These are phyloP conservation scores for Globisporangium ultimum DNA, from an alignment of 352 stramenopile genomes.

Conservation along the genomic window DNA sequence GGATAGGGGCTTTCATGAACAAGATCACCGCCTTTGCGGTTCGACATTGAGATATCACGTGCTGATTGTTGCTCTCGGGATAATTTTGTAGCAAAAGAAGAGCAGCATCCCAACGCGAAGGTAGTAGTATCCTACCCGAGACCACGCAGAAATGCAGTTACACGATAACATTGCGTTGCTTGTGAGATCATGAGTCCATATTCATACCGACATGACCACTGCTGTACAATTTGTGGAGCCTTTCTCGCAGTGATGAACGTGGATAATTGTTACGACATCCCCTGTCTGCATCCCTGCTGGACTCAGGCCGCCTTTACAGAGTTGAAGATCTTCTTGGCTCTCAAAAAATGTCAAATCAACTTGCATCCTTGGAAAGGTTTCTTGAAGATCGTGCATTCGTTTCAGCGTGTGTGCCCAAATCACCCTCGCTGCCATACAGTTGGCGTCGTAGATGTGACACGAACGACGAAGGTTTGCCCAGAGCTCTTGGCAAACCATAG, in stretches of 20 bases:
- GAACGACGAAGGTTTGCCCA: slow-evolving; percentile 10
- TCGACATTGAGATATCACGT: too few species aligned
- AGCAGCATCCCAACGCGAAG: slow-evolving; percentile 9
- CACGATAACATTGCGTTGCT: slow-evolving; percentile 22
- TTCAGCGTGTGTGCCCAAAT: neutral
- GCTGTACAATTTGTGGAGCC: too few species aligned
- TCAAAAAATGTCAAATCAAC: slow-evolving; percentile 12
- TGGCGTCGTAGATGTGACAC: neutral
- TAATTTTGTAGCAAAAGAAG: slow-evolving; percentile 6
- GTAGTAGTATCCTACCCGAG: slow-evolving; percentile 12
- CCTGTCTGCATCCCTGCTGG: slow-evolving; percentile 9
- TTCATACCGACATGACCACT: slow-evolving; percentile 46
- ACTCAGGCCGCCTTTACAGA: neutral
- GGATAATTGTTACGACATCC: too few species aligned
- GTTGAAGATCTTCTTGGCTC: slow-evolving; percentile 1
- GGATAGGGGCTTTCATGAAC: slow-evolving; percentile 38
- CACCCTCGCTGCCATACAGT: neutral
- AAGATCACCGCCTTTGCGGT: too few species aligned
- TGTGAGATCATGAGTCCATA: slow-evolving; percentile 20
- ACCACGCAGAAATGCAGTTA: slow-evolving; percentile 19
- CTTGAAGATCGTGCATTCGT: neutral
- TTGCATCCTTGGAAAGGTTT: neutral
- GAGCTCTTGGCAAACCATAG: slow-evolving; percentile 11
- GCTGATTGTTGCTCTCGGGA: too few species aligned
- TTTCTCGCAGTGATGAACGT: too few species aligned